phyloP scores from a whole-genome alignment of 352 stramenopile genomes.

The Thraustochytrium striatum region DNA sequence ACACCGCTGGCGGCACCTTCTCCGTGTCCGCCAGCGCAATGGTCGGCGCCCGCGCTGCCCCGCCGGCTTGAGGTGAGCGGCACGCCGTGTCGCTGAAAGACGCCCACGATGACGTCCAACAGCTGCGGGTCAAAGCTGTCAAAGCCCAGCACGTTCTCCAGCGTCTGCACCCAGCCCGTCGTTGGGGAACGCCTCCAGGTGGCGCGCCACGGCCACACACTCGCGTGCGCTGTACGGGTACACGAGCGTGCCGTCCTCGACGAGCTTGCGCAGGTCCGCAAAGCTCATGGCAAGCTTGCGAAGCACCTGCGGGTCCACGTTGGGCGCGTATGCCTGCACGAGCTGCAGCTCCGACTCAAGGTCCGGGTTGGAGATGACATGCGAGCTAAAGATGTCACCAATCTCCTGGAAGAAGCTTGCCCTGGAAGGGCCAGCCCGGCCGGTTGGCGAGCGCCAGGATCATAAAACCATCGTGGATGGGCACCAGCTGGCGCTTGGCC shows the following conservation, averaged over 20 bases:
- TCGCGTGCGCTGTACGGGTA: conserved; percentile 91
- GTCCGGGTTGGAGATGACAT: conserved; percentile 83
- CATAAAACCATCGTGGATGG: conserved; percentile 81
- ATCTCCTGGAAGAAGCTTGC: conserved; percentile 93
- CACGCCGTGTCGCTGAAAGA: conserved; percentile 61
- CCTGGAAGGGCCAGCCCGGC: conserved; percentile 87
- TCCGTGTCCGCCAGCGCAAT: neutral
- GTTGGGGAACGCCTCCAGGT: conserved; percentile 82
- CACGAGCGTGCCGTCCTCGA: conserved; percentile 77
- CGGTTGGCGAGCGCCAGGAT: conserved; percentile 89
- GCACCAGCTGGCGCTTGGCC: conserved; percentile 71
- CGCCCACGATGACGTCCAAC: conserved; percentile 66
- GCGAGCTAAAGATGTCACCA: conserved; percentile 83
- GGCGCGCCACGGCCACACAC: conserved; percentile 84
- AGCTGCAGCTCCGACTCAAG: conserved; percentile 80
- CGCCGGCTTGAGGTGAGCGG: neutral
- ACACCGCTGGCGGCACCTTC: neutral
- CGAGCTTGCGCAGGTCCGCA: conserved; percentile 75
- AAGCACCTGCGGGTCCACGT: conserved; percentile 71
- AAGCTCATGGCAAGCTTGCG: conserved; percentile 75
- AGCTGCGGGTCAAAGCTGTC: conserved; percentile 75
- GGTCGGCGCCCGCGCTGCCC: neutral
- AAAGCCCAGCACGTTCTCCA: conserved; percentile 91
- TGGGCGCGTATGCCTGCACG: conserved; percentile 79
- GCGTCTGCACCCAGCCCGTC: conserved; percentile 76